Base-by-base conservation (phyloP, 2,329 filamentous ascomycete genomes). In the Diaporthe amygdali region DNA sequence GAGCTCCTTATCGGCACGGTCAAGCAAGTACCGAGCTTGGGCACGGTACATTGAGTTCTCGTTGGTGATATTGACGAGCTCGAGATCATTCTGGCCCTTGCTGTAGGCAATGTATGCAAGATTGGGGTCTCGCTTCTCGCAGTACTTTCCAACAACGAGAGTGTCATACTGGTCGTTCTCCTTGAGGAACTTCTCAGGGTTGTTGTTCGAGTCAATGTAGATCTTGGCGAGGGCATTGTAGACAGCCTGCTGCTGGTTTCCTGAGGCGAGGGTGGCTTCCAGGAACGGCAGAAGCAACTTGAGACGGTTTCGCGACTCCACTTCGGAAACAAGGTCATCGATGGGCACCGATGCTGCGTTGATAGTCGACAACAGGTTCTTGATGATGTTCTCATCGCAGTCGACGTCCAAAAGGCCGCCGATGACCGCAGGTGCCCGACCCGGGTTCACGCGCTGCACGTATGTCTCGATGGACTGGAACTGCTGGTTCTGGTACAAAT, bases 21-120 rank as follows among this genome's bases (percentile, higher is more conserved):
- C 95, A 66, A 99, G 87, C 30, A 99, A 88, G 82, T 99, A 99
- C 46, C 96, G 93, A 71, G 95, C 96, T 83, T 99, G 96, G n/a
- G 94, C 94, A 78, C 95, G 93, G 89, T 97, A 99, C 96, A 99
- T 99, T n/a, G 94, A 92, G 84, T 99, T 99, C 84, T 99, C 97
- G 77, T 98, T 99, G 79, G 96, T 98, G 79, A 99, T 96, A 82
- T 93, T 96, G 83, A 99, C 96, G 70, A 99, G 89, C 84, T 99
- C 97, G 39, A 99, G 85, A 78, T 99, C 96, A 75, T 99, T 99
- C 83, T 98, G 94, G 25, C 96, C 96, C 87, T 99, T 99, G 77
- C 92, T 90, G 82, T 98, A 99, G 73, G 95, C 94, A 79, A 98
- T 97, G 83, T 93, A 97, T 3, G 94, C 96, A 68, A 99, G 87